Conservation (phyloP, 371 early-diverging fungal species). For the Syncephalastrum contaminatum region DNA sequence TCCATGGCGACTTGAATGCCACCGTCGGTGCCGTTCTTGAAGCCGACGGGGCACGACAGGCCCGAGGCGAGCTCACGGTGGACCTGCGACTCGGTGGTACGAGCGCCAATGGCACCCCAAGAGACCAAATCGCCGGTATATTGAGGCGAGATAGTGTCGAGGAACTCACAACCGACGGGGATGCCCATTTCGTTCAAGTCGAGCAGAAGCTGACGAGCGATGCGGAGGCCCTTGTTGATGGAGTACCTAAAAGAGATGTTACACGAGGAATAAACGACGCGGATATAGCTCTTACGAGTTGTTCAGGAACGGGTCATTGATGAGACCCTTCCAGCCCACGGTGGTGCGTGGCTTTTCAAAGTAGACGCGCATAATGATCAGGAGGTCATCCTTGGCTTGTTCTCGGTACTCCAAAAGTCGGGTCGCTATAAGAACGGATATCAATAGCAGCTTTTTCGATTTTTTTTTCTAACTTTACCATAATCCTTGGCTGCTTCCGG, state of each 20-base stretch:
- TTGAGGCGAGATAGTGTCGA: constrained; percentile 57
- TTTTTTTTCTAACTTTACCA: constrained; percentile 37
- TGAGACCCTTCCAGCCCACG: constrained; percentile 92
- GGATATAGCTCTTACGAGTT: constrained; percentile 33
- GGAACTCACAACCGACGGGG: constrained; percentile 80
- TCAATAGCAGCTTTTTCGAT: not conserved
- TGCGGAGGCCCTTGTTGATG: constrained; percentile 86
- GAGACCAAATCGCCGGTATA: too few species aligned
- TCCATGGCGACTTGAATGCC: constrained; percentile 82
- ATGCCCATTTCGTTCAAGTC: constrained; percentile 73
- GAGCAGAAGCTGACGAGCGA: constrained; percentile 70
- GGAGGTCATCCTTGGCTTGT: constrained; percentile 60
- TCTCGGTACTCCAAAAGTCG: constrained; percentile 60
- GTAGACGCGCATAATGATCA: constrained; percentile 87
- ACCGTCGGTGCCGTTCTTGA: constrained; percentile 92
- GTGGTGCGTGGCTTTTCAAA: constrained; percentile 94
- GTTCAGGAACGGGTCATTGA: constrained; percentile 71
- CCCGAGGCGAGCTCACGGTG: constrained; percentile 88
- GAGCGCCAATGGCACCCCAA: constrained; percentile 78
- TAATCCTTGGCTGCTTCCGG: constrained; percentile 82
- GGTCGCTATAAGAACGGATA: constrained; percentile 18
- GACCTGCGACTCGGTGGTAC: constrained; percentile 91
- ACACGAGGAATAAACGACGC: not conserved
- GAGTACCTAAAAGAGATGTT: constrained; percentile 47
- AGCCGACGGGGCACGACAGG: constrained; percentile 88